Evolutionary conservation across 768 basidiomycete species (phyloP).

Genomic region (Pleurotus cornucopiae): DNA sequence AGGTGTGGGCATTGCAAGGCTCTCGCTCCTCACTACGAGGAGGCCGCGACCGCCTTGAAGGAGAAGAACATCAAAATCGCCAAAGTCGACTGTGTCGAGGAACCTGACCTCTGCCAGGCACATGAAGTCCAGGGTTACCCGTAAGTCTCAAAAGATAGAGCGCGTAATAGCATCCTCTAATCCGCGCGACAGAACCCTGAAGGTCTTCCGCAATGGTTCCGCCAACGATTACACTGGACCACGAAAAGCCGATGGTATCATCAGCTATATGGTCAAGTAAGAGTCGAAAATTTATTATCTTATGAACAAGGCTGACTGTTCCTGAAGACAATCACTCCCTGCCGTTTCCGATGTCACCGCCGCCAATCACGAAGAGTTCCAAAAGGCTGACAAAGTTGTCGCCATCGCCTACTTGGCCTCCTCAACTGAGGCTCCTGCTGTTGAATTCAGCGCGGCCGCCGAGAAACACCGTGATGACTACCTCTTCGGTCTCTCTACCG

Average conservation of each 20-base stretch:
- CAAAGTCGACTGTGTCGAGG: slow-evolving; percentile 95
- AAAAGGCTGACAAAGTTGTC: slow-evolving; percentile 85
- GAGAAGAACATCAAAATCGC: slow-evolving; percentile 86
- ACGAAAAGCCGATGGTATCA: slow-evolving; percentile 92
- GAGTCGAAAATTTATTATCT: slow-evolving; percentile 18
- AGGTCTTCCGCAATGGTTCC: slow-evolving; percentile 87
- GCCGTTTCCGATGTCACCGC: slow-evolving; percentile 82
- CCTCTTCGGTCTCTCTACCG: slow-evolving; percentile 85
- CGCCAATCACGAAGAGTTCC: slow-evolving; percentile 80
- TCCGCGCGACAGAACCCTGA: slow-evolving; percentile 60
- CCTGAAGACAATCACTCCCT: slow-evolving; percentile 78
- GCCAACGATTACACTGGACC: slow-evolving; percentile 81
- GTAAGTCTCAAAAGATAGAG: slow-evolving; percentile 39
- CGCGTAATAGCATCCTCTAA: no score
- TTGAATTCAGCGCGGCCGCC: slow-evolving; percentile 77
- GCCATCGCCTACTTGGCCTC: slow-evolving; percentile 79
- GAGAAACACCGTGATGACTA: slow-evolving; percentile 89
- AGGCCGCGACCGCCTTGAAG: slow-evolving; percentile 91
- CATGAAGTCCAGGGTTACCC: slow-evolving; percentile 94
- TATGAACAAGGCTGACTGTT: slow-evolving; percentile 7
- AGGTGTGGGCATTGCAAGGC: slow-evolving; percentile 98
- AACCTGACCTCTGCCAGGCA: slow-evolving; percentile 85
- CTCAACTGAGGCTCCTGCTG: slow-evolving; percentile 61
- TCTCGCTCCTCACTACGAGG: slow-evolving; percentile 89
- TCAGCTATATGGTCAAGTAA: slow-evolving; percentile 95